These are phyloP conservation scores for Trichoderma breve DNA, from an alignment of 2,329 filamentous ascomycete species.

Conservation along the genomic window DNA sequence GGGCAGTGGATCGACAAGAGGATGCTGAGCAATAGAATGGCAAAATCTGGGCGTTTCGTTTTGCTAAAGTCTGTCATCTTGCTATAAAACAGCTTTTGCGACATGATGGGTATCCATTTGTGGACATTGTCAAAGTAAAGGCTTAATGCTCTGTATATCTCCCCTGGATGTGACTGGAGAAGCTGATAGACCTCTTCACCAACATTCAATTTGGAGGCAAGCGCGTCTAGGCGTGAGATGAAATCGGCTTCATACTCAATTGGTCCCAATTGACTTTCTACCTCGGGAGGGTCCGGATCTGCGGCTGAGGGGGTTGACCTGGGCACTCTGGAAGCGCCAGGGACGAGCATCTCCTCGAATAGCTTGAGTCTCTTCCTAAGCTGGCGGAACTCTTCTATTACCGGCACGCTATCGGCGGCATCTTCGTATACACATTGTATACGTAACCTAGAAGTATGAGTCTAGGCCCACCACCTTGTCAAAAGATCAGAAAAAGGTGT, in stretches of 20 bases:
- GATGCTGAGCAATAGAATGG: conserved; percentile 9
- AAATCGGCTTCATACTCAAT: not conserved
- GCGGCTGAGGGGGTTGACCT: not conserved
- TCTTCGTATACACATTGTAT: conserved; percentile 16
- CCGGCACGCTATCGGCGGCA: not conserved
- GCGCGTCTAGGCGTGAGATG: conserved; percentile 2
- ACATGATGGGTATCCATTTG: conserved; percentile 19
- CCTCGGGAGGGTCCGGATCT: not conserved
- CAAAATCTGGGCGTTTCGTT: conserved; percentile 12
- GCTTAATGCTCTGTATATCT: conserved; percentile 11
- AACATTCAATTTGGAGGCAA: not conserved
- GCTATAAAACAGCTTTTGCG: conserved; percentile 9
- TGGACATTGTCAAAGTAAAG: conserved; percentile 17
- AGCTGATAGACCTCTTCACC: conserved; percentile 13
- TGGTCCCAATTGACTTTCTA: not conserved
- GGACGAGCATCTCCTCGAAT: conserved; percentile 6
- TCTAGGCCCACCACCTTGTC: not conserved
- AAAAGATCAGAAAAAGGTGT: not conserved
- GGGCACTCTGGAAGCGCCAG: not conserved
- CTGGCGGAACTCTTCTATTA: conserved; percentile 17
- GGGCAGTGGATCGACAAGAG: conserved; percentile 5
- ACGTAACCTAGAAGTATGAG: not conserved
- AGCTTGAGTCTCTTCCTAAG: conserved; percentile 12
- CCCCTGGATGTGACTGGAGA: conserved; percentile 11
- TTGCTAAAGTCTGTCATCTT: conserved; percentile 15